Percentiles rank a stretch among this genome's conserved stretches.
Evolutionary conservation across 192 early-diverging fungal species (phyloP).

Genomic region (Anaeromyces robustus): DNA sequence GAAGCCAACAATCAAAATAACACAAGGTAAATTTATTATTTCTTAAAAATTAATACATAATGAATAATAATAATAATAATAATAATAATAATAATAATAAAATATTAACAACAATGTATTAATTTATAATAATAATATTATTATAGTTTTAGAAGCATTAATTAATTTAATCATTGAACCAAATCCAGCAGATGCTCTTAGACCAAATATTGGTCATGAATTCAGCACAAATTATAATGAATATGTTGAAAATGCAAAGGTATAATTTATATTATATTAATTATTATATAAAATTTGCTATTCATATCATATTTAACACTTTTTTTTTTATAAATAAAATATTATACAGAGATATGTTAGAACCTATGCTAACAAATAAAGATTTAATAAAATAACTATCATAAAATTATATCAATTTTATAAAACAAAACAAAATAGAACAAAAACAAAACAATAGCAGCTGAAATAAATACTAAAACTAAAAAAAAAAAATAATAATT

Average conservation of each 20-base stretch:
- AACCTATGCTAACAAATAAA: background rate
- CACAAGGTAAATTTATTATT: slow-evolving; percentile 24
- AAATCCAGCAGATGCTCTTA: slow-evolving; percentile 71
- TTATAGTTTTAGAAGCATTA: slow-evolving; percentile 42
- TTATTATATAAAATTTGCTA: too few species aligned
- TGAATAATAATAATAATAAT: background rate
- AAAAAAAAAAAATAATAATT: too few species aligned
- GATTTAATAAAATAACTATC: background rate
- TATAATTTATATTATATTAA: background rate
- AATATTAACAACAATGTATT: background rate
- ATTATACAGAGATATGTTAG: background rate
- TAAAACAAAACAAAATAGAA: too few species aligned
- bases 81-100: background rate
- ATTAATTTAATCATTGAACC: slow-evolving; percentile 49
- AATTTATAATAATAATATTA: background rate
- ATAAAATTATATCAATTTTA: background rate
- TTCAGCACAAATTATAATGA: slow-evolving; percentile 40
- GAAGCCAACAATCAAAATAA: slow-evolving; percentile 65
- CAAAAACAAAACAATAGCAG: too few species aligned
- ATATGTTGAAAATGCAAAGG: background rate
- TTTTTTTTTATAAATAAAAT: background rate
- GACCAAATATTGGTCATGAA: slow-evolving; percentile 52
- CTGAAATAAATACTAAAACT: too few species aligned
- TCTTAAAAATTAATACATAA: background rate
- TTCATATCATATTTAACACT: too few species aligned